Base-by-base conservation (phyloP, 1,284 basidiomycete genomes). In the Cerioporus squamosus region DNA sequence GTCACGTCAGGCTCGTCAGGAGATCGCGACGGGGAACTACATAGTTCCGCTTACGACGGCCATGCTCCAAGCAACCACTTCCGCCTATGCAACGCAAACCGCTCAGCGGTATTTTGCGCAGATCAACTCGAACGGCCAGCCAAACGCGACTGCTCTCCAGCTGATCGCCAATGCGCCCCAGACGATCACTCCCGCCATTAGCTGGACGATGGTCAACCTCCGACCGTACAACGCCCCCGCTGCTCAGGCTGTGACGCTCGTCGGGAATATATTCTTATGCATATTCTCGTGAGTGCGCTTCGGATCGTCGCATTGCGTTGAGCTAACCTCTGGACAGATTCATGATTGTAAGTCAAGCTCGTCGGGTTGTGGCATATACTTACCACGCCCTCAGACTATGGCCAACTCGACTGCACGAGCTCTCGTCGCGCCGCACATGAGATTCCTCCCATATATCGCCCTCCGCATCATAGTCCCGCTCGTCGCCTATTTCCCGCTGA, bases 181-280 rank as follows among this genome's bases (percentile, higher is more conserved):
- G 50, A 84, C 82, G 2, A 73, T 86, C 51, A 66, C 73, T 3
- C 68, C 69, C 1, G 74, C 72, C 0, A 70, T 83, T 45, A 68
- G 62, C 15, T 77, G 71, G 65, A 69, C 68, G 7, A 57, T 75
- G 38, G 63, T 74, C 60, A 84, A 85, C 65, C 64, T 85, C 1
- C 70, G 81, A 12, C 81, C 81, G 0, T 85, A 80, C 66, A 73
- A 72, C 17, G 73, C 79, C 29, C 78, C 82, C 1, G 78, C 82
- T 8, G 81, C 81, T 0, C 74, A 76, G 20, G 84, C 83, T 0
- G 78, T 81, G 44, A 80, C 81, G 1, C 77, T 83, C 17, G 81
- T 83, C 45, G 82, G 78, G 12, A 71, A 78, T 47, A 77, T 84
- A 53, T 84, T 82, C 72, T 70, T 82, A 61, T 71, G 76, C 64